Base-by-base conservation (phyloP, 768 basidiomycete genomes). In the Tulasnella sp. region DNA sequence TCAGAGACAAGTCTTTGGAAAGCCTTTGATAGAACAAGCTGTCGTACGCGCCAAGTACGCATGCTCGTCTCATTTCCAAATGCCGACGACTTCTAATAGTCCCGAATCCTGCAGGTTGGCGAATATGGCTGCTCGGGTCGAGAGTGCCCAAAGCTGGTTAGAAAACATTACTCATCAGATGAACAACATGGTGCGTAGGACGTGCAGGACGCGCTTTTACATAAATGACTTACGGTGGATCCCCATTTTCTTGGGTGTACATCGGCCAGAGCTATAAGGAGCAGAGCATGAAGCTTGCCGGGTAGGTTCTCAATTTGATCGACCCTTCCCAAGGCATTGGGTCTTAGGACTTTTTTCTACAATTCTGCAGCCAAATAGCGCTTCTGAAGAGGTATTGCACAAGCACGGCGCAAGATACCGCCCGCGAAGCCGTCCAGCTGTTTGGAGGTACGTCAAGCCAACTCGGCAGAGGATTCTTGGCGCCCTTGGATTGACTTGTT, bases 1-100 rank as follows among this genome's bases (percentile, higher is more conserved):
- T 52, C 90, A 96, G 67, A 81, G 93, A 40, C 84, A 88, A 65
- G 92, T 89, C 8, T 94, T 94, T 63, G 93, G 92, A 49, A 92
- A 87, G 45, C 57, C 69, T 5, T 72, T 94, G 15, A 65, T 70
- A 35, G 78, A 83, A 2, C 86, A 90, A 65, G 80, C 92, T 0
- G 86, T 97, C 58, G 86, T 98, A 63, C 81, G 93, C 21, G 71
- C 79, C 46, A 96, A 92, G 74, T 69, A 48, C 59, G 68, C 58
- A n/a, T 9, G 19, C 9, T 12, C 1, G 12, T 19, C 29, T 31
- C 11, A 21, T 21, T 31, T 31, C 14, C 19, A 3, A 2, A 42
- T n/a, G 32, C 5, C 57, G 68, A 32, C 31, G 17, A 53, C 6
- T 9, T 17, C 29, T 45, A 21, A 12, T 48, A 15, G n/a, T 36